Percentiles rank a stretch among this genome's conserved stretches.
phyloP scores from a whole-genome alignment of 225 moss, liverwort and hornwort species.

The Lunularia cruciata region DNA sequence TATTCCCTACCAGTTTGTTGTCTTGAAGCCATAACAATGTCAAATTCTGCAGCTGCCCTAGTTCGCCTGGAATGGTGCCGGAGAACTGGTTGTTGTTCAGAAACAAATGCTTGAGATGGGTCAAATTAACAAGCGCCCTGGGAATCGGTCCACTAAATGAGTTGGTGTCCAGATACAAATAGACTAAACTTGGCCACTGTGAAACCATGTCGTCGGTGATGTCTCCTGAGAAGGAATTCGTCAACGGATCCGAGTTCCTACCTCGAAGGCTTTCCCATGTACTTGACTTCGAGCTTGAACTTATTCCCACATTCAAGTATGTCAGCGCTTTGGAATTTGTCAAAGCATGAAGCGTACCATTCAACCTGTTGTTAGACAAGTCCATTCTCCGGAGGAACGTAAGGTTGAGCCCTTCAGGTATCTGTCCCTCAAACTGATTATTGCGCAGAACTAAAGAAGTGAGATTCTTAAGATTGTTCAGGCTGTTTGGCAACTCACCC shows the following conservation, averaged over 20 bases:
- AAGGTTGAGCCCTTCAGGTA: conserved; percentile 2
- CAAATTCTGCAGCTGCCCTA: not conserved
- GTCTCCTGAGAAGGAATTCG: not conserved
- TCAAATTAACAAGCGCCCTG: too few species aligned
- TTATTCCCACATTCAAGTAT: too few species aligned
- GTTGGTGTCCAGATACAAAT: not conserved
- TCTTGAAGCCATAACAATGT: not conserved
- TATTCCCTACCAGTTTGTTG: not conserved
- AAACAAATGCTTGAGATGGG: too few species aligned
- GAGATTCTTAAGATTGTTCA: conserved; percentile 23
- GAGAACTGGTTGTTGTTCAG: too few species aligned
- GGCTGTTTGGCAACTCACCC: conserved; percentile 16
- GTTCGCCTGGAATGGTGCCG: too few species aligned
- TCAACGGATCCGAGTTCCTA: too few species aligned
- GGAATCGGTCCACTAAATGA: not conserved
- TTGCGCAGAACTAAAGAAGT: not conserved
- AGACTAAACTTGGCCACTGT: not conserved
- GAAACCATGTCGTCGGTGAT: too few species aligned
- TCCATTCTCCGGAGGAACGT: too few species aligned
- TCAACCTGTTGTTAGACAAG: too few species aligned
- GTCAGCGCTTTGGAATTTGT: too few species aligned
- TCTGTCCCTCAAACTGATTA: conserved; percentile 12
- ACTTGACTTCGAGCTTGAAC: not conserved
- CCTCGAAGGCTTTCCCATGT: not conserved
- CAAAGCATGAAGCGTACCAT: too few species aligned